Percentiles rank a stretch among this genome's conserved stretches.
Conservation (phyloP, 2,329 filamentous ascomycete genomes). For the Fusarium verticillioides region DNA sequence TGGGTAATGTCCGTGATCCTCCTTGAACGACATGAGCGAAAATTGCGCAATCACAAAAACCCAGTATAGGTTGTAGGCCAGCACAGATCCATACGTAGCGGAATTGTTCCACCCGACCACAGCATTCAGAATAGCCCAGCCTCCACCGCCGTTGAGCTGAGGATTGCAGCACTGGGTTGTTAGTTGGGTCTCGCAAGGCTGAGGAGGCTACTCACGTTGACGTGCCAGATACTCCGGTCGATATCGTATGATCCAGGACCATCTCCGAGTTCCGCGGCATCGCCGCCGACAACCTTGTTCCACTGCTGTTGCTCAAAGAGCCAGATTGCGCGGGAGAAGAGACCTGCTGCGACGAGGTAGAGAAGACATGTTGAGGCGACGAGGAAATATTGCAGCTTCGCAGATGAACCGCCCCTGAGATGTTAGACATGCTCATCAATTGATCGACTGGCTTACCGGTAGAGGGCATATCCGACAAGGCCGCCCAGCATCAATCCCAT, state of each 20-base stretch:
- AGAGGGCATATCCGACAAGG: slow-evolving; percentile 78
- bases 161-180: slow-evolving; percentile 78
- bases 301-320: slow-evolving; percentile 77
- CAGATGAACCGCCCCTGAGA: slow-evolving; percentile 55
- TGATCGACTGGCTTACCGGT: slow-evolving; percentile 65
- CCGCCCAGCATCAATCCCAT: slow-evolving; percentile 75
- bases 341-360: slow-evolving; percentile 84
- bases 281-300: slow-evolving; percentile 71
- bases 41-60: slow-evolving; percentile 78
- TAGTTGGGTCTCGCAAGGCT: background rate
- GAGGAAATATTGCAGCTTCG: slow-evolving; percentile 76
- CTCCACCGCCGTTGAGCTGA: slow-evolving; percentile 75
- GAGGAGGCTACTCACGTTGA: slow-evolving; percentile 71
- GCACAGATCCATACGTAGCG: slow-evolving; percentile 86
- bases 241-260: slow-evolving; percentile 86
- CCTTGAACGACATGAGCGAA: slow-evolving; percentile 72
- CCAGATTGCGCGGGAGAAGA: slow-evolving; percentile 84
- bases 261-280: slow-evolving; percentile 60
- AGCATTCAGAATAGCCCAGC: slow-evolving; percentile 90
- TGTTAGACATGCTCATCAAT: background rate
- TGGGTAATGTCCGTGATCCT: slow-evolving; percentile 65
- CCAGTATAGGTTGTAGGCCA: slow-evolving; percentile 92
- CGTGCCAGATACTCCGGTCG: slow-evolving; percentile 81
- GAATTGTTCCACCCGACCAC: slow-evolving; percentile 90
- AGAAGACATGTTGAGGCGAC: slow-evolving; percentile 84